phyloP scores from a whole-genome alignment of 768 basidiomycete species.

The Leccinum truebloodii region DNA sequence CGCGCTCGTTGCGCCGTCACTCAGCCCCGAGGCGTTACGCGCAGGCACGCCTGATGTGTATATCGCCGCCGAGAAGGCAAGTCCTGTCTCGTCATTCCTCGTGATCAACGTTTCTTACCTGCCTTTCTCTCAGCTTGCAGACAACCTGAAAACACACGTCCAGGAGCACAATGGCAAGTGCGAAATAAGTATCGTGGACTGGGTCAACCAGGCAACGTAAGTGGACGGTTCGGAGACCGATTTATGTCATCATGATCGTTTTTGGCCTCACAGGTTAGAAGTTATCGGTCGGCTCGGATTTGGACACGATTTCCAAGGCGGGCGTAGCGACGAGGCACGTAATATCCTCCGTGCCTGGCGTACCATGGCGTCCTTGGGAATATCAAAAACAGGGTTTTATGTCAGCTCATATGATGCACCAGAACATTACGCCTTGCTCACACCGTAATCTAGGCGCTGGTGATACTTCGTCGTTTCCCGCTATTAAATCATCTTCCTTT shows the following conservation, averaged over 20 bases:
- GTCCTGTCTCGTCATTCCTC: neutral
- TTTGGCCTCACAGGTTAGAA: neutral
- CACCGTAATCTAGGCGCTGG: neutral
- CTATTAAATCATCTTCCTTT: constrained; percentile 8
- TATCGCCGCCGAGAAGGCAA: constrained; percentile 6
- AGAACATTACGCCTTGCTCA: neutral
- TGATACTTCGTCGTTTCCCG: constrained; percentile 9
- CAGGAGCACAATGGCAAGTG: neutral
- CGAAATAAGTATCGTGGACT: constrained; percentile 9
- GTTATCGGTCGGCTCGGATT: constrained; percentile 9
- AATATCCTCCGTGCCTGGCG: constrained; percentile 8
- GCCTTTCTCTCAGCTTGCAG: constrained; percentile 2
- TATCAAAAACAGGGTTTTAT: constrained; percentile 9
- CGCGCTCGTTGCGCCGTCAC: too few species aligned
- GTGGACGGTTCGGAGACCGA: neutral
- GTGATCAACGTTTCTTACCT: neutral
- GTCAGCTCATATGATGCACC: neutral
- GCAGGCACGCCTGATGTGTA: constrained; percentile 7
- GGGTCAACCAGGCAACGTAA: constrained; percentile 9
- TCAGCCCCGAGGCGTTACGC: constrained; percentile 4
- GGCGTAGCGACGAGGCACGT: constrained; percentile 4
- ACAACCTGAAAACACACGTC: constrained; percentile 5
- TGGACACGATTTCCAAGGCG: constrained; percentile 11
- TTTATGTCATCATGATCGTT: neutral
- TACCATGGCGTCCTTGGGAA: constrained; percentile 5